Percentiles rank a stretch among this genome's conserved stretches.
Conservation (phyloP, 192 early-diverging fungal genomes). For the Dissophora globulifera region DNA sequence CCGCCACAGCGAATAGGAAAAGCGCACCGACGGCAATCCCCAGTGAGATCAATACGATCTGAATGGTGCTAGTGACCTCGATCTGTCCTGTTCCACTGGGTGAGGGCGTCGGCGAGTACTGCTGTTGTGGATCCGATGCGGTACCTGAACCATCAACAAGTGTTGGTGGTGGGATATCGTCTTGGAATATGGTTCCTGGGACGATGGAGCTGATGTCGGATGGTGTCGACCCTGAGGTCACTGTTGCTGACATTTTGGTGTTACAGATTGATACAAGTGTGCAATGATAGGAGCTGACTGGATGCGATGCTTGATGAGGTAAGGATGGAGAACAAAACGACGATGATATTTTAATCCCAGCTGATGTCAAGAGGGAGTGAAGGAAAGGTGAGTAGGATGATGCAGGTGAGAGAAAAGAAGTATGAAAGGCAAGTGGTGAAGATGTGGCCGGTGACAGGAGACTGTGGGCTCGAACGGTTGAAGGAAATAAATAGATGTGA, state of each 20-base stretch:
- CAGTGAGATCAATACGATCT: constrained; percentile 28
- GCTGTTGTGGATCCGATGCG: not conserved
- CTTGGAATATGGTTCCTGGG: constrained; percentile 35
- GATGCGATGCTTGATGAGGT: no score
- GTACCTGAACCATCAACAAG: not conserved
- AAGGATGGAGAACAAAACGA: no score
- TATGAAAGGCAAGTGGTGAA: no score
- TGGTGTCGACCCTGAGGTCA: not conserved
- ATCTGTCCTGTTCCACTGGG: constrained; percentile 5
- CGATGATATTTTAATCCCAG: no score
- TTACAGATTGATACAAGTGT: not conserved
- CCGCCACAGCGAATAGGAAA: constrained; percentile 14
- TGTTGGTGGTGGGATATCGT: constrained; percentile 16
- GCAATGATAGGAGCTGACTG: not conserved
- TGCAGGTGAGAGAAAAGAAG: no score
- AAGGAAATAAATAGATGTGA: no score
- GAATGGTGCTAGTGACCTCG: constrained; percentile 25
- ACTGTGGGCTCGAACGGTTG: no score
- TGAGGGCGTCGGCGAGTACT: not conserved
- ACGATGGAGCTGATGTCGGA: constrained; percentile 8
- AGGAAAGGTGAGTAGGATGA: no score
- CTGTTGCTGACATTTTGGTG: not conserved
- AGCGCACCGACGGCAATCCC: constrained; percentile 19
- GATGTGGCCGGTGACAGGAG: no score
- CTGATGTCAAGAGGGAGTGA: no score